Percentiles rank a stretch among this genome's conserved stretches.
Conservation (phyloP, 148 eudicot genomes). For the Drosera capensis region DNA sequence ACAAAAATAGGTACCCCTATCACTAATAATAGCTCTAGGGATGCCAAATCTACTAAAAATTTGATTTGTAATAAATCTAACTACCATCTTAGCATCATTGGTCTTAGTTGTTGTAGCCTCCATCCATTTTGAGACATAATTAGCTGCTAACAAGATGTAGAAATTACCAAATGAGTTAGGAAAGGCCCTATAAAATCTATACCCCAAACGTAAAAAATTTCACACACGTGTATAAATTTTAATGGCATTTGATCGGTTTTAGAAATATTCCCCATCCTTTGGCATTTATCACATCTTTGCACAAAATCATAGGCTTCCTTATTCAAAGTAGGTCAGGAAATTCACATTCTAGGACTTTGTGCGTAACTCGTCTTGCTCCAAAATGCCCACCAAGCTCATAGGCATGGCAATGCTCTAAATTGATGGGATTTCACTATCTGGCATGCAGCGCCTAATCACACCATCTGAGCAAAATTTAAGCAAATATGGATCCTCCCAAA, state of each 20-base stretch:
- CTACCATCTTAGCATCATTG: not conserved
- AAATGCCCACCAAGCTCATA: slow-evolving; percentile 6
- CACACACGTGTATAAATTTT: slow-evolving; percentile 1
- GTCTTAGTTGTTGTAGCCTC: not conserved
- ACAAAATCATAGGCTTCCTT: too few species aligned
- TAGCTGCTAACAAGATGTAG: slow-evolving; percentile 4
- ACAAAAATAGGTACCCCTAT: not conserved
- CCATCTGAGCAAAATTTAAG: slow-evolving; percentile 7
- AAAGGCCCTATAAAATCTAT: slow-evolving; percentile 9
- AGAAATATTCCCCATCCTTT: slow-evolving; percentile 6
- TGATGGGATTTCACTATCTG: not conserved
- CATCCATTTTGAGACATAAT: too few species aligned
- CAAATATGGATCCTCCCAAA: slow-evolving; percentile 8
- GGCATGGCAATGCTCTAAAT: slow-evolving; percentile 3
- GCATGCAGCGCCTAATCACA: slow-evolving; percentile 3
- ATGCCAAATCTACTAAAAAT: slow-evolving; percentile 1
- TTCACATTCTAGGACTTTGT: slow-evolving; percentile 7
- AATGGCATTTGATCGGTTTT: slow-evolving; percentile 4
- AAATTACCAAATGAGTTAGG: slow-evolving; percentile 4
- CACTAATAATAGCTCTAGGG: too few species aligned
- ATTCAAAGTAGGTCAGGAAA: slow-evolving; percentile 7
- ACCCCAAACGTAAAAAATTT: slow-evolving; percentile 11
- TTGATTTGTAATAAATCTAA: too few species aligned
- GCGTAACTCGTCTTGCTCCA: slow-evolving; percentile 1
- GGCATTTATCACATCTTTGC: slow-evolving; percentile 9